Conservation (phyloP, 1,284 basidiomycete genomes). For the Ceratorhiza oryzae-sativae region DNA sequence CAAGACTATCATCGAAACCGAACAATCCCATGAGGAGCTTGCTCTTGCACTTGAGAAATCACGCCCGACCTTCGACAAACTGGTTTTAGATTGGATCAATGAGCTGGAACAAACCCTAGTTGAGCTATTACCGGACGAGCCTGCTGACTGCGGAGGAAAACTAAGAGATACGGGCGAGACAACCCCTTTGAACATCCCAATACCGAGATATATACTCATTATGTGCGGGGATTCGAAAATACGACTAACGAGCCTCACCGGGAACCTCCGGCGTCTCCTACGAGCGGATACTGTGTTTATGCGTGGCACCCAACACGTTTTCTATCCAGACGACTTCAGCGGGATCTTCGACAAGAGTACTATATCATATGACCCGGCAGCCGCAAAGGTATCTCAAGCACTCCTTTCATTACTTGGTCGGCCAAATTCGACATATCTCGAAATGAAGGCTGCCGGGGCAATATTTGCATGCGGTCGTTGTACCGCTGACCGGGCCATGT, state of each 20-base stretch:
- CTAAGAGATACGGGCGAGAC: neutral
- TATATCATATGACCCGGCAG: neutral
- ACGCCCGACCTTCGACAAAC: neutral
- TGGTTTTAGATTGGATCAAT: neutral
- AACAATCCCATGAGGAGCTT: neutral
- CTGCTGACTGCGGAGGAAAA: neutral
- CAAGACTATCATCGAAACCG: neutral
- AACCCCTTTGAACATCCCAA: neutral
- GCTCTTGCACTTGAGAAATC: neutral
- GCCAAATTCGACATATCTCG: conserved; percentile 4
- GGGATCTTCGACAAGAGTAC: neutral
- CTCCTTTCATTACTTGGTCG: neutral
- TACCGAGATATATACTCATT: neutral
- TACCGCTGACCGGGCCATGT: neutral
- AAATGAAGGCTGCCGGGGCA: conserved; percentile 2
- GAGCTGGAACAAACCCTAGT: neutral
- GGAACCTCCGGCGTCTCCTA: neutral
- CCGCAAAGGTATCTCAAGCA: neutral
- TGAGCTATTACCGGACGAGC: neutral
- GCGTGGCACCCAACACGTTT: neutral
- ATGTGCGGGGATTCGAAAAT: neutral
- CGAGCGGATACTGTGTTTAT: conserved; percentile 3
- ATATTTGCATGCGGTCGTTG: conserved; percentile 11
- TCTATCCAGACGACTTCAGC: conserved; percentile 12
- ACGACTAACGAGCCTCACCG: neutral